Base-by-base conservation (phyloP, 1,284 basidiomycete species). In the Marasmius tenuissimus region DNA sequence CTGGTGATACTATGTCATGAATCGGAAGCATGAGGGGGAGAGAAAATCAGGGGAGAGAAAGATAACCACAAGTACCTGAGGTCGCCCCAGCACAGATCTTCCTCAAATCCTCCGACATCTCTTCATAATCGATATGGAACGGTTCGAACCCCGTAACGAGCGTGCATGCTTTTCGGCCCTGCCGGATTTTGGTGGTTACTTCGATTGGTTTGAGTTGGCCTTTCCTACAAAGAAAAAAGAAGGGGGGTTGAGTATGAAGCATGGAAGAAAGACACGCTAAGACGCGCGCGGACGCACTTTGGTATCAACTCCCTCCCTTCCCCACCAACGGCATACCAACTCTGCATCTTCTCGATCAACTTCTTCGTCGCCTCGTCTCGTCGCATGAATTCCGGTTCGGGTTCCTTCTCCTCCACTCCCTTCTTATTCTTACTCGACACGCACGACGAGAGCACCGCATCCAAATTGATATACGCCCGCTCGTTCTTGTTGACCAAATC, bases 21-120 rank as follows among this genome's bases (percentile, higher is more conserved):
- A n/a, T n/a, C n/a, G n/a, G n/a, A n/a, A n/a, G 27, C 2, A 4
- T 27, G 27, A 4, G 27, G 27, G 27, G 27, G 27, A 4, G 27
- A 27, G 27, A 27, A 27, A 27, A n/a, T n/a, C n/a, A n/a, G n/a
- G n/a, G n/a, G n/a, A n/a, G n/a, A n/a, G n/a, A n/a, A n/a, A n/a
- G n/a, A n/a, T n/a, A n/a, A n/a, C n/a, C n/a, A n/a, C n/a, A n/a
- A n/a, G n/a, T 22, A 92, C 91, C 84, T 42, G 88, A 87, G 0
- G 94, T 92, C 2, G 91, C 83, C 49, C 89, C 86, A 1, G 93
- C 93, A 68, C 93, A 96, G 0, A 81, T 68, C 70, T 85, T 88
- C 63, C 87, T 83, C 57, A 96, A 76, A 61, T 93, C 92, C 50
- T 95, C 93, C 1, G 90, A 89, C 72, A 96, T 85, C 18, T 86